Evolutionary conservation across 176 grass and related monocot genomes (phyloP).

Genomic region (Avena atlantica): DNA sequence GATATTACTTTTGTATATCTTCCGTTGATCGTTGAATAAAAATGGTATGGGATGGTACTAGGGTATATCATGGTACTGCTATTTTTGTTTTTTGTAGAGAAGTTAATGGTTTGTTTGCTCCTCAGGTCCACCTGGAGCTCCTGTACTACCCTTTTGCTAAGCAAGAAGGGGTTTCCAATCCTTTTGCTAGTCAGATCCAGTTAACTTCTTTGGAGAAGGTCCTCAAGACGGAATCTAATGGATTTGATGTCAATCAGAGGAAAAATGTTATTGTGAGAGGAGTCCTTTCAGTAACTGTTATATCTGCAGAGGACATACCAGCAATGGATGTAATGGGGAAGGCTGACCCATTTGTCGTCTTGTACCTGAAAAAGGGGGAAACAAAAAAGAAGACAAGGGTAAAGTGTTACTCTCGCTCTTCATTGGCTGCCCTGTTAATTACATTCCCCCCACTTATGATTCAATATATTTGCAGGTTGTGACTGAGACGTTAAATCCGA

Average conservation of each 20-base stretch:
- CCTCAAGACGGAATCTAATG: conserved; percentile 80
- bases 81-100: conserved; percentile 18
- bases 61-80: conserved; percentile 1
- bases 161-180: conserved; percentile 78
- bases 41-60: background rate
- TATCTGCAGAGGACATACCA: conserved; percentile 94
- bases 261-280: conserved; percentile 97
- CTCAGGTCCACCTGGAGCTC: conserved; percentile 94
- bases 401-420: conserved; percentile 29
- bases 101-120: conserved; percentile 32
- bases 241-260: conserved; percentile 68
- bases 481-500: conserved; percentile 85
- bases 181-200: conserved; percentile 73
- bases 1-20: background rate
- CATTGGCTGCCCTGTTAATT: conserved; percentile 3
- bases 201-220: conserved; percentile 94
- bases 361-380: conserved; percentile 88
- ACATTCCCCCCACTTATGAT: background rate
- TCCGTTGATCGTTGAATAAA: background rate
- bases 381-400: conserved; percentile 96
- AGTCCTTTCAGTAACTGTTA: conserved; percentile 88
- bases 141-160: conserved; percentile 79
- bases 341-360: conserved; percentile 89
- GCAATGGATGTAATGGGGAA: conserved; percentile 96
- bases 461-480: conserved; percentile 73